Evolutionary conservation across 108 stramenopile genomes (phyloP).

Genomic region (Nitzschia putrida): DNA sequence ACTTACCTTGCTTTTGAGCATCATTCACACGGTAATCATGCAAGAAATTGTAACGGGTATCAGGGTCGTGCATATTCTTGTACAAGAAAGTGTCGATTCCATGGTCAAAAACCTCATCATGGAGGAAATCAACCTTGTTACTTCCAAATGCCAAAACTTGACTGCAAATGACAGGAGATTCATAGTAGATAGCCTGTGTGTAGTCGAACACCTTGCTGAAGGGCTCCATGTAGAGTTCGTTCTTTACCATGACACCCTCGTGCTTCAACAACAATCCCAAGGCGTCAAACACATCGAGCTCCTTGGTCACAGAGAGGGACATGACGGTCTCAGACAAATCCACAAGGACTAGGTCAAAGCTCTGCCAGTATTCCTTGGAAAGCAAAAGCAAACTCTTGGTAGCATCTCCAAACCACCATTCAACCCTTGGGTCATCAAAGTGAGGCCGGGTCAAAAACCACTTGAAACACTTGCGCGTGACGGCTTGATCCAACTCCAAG

Average conservation of each 20-base stretch:
- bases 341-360: constrained; percentile 79
- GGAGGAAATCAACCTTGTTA: constrained; percentile 72
- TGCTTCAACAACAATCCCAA: constrained; percentile 68
- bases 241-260: constrained; percentile 81
- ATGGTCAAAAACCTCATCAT: constrained; percentile 32
- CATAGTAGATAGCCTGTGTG: constrained; percentile 44
- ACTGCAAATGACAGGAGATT: constrained; percentile 70
- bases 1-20: constrained; percentile 33
- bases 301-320: constrained; percentile 70
- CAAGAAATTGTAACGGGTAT: constrained; percentile 52
- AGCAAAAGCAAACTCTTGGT: constrained; percentile 69
- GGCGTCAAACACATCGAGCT: constrained; percentile 77
- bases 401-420: constrained; percentile 89
- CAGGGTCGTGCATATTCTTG: constrained; percentile 45
- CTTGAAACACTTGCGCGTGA: constrained; percentile 68
- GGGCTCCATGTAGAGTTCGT: constrained; percentile 70
- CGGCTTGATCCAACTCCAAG: constrained; percentile 80
- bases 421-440: constrained; percentile 71
- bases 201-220: constrained; percentile 69
- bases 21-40: constrained; percentile 71
- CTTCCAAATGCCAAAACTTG: constrained; percentile 75
- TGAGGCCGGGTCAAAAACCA: constrained; percentile 77
- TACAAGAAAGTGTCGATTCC: constrained; percentile 29
- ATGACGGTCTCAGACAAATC: constrained; percentile 87
- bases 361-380: constrained; percentile 75